A percentile compares a stretch with the other conserved stretches of the same genome.
Evolutionary conservation across 2,329 filamentous ascomycete genomes (phyloP).

Genomic region (Aschersonia sp.): DNA sequence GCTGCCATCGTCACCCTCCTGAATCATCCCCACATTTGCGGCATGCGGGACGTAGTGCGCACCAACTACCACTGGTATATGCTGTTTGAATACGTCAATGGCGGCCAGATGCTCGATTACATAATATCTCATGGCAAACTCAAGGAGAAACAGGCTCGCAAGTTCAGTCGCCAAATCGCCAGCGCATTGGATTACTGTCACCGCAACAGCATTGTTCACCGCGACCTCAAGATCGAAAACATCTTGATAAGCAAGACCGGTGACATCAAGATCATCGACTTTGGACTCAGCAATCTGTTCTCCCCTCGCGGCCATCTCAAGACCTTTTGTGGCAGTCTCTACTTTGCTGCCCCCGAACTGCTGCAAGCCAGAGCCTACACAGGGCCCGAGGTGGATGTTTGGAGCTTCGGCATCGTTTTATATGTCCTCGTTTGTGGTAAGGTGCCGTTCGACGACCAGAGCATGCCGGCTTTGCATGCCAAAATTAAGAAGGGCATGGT

Average conservation of each 20-base stretch:
- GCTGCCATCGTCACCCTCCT: conserved; percentile 91
- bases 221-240: conserved; percentile 97
- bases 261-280: conserved; percentile 99
- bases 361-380: conserved; percentile 90
- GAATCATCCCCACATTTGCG: conserved; percentile 91
- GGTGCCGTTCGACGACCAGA: conserved; percentile 97
- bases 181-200: conserved; percentile 96
- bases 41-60: conserved; percentile 84
- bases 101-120: conserved; percentile 98
- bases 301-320: conserved; percentile 73
- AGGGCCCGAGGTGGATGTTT: conserved; percentile 91
- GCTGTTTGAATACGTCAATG: conserved; percentile 98
- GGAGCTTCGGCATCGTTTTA: conserved; percentile 97
- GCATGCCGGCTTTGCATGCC: conserved; percentile 93
- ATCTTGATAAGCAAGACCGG: conserved; percentile 98
- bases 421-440: conserved; percentile 96
- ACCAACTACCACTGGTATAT: conserved; percentile 99
- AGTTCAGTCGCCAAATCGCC: conserved; percentile 93
- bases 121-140: conserved; percentile 96
- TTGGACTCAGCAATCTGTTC: conserved; percentile 93
- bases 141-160: conserved; percentile 95
- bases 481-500: conserved; percentile 97
- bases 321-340: conserved; percentile 94
- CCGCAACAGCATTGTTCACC: conserved; percentile 93
- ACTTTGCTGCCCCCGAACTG: conserved; percentile 92